phyloP scores from a whole-genome alignment of 2,329 filamentous ascomycete species.

The Colletotrichum truncatum region DNA sequence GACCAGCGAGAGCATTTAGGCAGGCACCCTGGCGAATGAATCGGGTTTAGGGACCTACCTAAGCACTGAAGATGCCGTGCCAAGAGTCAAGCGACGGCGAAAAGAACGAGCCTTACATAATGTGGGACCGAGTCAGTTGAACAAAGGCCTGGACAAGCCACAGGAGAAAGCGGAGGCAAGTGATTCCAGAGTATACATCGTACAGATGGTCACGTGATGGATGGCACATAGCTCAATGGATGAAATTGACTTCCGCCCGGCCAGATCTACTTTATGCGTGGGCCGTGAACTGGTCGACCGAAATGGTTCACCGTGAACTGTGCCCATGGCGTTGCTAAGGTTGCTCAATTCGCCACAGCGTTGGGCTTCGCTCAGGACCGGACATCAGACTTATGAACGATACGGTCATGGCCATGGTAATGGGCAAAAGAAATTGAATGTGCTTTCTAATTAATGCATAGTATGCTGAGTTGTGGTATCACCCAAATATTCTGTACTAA shows the following conservation, averaged over 20 bases:
- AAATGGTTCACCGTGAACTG: conserved; percentile 6
- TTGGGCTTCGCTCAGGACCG: not conserved
- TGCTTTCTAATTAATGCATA: conserved; percentile 20
- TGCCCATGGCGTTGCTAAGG: conserved; percentile 13
- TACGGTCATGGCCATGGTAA: not conserved
- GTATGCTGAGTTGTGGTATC: conserved; percentile 19
- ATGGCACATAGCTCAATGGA: not conserved
- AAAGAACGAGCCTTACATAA: not conserved
- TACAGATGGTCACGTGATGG: not conserved
- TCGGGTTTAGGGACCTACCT: conserved; percentile 11
- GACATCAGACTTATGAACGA: not conserved
- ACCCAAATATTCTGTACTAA: conserved; percentile 27
- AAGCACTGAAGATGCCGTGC: not conserved
- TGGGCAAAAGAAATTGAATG: not conserved
- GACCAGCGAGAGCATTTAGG: not conserved
- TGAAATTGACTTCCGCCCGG: conserved; percentile 21
- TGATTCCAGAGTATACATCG: no score
- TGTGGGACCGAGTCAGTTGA: not conserved
- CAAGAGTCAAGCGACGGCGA: not conserved
- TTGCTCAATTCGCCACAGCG: conserved; percentile 2
- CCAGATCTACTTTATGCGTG: conserved; percentile 20
- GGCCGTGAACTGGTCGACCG: conserved; percentile 20
- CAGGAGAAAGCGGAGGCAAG: no score
- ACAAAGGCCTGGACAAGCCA: not conserved
- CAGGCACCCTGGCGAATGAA: conserved; percentile 7